Base-by-base conservation (phyloP, 1,284 basidiomycete species). In the Leucoagaricus sp. region DNA sequence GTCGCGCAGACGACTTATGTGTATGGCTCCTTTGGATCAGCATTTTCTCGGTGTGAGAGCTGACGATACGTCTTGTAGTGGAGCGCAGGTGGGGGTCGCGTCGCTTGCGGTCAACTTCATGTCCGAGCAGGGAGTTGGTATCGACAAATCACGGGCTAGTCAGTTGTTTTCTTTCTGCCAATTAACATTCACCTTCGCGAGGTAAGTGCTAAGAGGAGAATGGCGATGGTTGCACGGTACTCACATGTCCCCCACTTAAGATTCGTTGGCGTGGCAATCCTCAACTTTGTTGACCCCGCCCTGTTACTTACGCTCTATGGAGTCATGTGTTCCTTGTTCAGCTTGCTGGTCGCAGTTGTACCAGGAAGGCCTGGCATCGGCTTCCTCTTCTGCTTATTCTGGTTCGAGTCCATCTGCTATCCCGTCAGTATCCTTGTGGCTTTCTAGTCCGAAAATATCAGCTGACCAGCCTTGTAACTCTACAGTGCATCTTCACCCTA, bases 371-470 rank as follows among this genome's bases (percentile, higher is more conserved):
- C 77, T 6, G 89, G 84, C 36, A 74, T 91, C 47, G 84, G 78
- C 8, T 85, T 80, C 69, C 67, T 90, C 56, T 90, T 89, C 69
- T 68, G 79, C 58, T 71, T 91, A 58, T 90, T 91, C 80, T 90
- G 88, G 79, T 91, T 89, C 70, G 89, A 90, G 69, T 86, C 84
- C 7, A 85, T 86, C 63, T 86, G 85, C 66, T 87, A 86, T 65
- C 85, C 86, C 4, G 79, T 82, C 60, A 69, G 66, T 63, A 33
- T n/a, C 28, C 42, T 61, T 17, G 49, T 49, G 36, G 28, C 19
- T 19, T 67, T 69, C 70, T 66, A 49, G 55, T 65, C 59, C 9
- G 19, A 40, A 34, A 21, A 9, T 31, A 50, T 8, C 5, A 53
- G 33, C 51, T 40, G 29, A 44, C 31, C 12, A 46, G 50, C 13